Evolutionary conservation across 2,329 filamentous ascomycete species (phyloP), one percentile per base, ranked within the genome.

Genomic region (Alternaria gansuensis): DNA sequence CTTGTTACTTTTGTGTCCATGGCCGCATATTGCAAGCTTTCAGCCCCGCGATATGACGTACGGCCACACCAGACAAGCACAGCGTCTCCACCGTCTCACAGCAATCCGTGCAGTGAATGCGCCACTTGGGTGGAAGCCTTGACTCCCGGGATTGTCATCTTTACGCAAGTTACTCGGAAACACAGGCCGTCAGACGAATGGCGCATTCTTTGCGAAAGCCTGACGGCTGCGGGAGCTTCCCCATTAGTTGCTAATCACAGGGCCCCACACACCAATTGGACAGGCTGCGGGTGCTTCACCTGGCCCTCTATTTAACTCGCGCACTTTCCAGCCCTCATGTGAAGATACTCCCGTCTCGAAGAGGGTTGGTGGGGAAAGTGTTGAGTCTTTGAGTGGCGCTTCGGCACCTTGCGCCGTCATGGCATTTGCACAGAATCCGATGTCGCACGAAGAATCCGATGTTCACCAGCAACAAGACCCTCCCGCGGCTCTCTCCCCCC

Each of bases 21-120:
- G 48, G 53, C 54, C 49, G 59, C 51, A 54, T 50, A 37, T 63
- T 60, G 60, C 60, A 63, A 46, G 53, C 51, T 54, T 60, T 50
- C 56, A 56, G 49, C 39, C 44, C 53, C 34, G 50, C 60, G 45
- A 50, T 53, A 63, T 63, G 60, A 63, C 60, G 60, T 63, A 63
- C 43, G 33, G 49, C 28, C 41, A 52, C 51, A 54, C 49, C 37
- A 43, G 37, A n/a, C 43, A 54, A 46, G 49, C 36, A 54, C 57
- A 41, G 37, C 23, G 49, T 41, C 56, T 54, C 57, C 52, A 62
- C 57, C 46, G 36, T 57, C 37, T 48, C 28, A 44, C 31, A 29
- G 43, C 54, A 48, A 34, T 46, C 40, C 21, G 34, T 43, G 52
- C 52, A 49, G 41, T 49, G 44, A 40, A 48, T 44, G n/a, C n/a